Evolutionary conservation across 345 rosid species (phyloP).

Genomic region (Geranium rotundifolium): DNA sequence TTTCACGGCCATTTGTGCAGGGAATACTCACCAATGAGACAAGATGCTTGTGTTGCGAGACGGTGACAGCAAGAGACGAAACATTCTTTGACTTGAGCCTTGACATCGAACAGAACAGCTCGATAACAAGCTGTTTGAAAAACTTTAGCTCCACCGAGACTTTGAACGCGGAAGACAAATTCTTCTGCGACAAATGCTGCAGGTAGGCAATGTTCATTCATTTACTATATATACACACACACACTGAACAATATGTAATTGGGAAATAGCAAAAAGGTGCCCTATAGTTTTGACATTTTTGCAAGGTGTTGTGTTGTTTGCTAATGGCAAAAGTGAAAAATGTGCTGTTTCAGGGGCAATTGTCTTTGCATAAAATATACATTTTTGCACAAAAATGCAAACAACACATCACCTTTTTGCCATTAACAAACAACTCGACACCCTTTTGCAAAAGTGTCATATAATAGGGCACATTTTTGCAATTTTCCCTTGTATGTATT

Average conservation of each 20-base stretch:
- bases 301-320: too few species aligned
- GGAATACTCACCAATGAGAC: conserved; percentile 99
- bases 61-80: conserved; percentile 98
- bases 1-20: conserved; percentile 24
- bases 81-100: conserved; percentile 95
- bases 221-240: background rate
- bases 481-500: too few species aligned
- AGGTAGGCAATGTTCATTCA: conserved; percentile 36
- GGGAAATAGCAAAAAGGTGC: too few species aligned
- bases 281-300: background rate
- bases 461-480: too few species aligned
- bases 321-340: too few species aligned
- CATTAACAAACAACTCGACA: too few species aligned
- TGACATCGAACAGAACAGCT: conserved; percentile 98
- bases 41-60: conserved; percentile 88
- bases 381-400: too few species aligned
- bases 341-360: too few species aligned
- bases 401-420: too few species aligned
- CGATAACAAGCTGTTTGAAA: conserved; percentile 97
- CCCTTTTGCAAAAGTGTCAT: too few species aligned
- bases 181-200: conserved; percentile 99
- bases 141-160: conserved; percentile 99
- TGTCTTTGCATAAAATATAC: too few species aligned
- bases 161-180: conserved; percentile 93
- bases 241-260: too few species aligned